Evolutionary conservation across 1,284 basidiomycete species (phyloP).

Genomic region (Ustilago hordei): DNA sequence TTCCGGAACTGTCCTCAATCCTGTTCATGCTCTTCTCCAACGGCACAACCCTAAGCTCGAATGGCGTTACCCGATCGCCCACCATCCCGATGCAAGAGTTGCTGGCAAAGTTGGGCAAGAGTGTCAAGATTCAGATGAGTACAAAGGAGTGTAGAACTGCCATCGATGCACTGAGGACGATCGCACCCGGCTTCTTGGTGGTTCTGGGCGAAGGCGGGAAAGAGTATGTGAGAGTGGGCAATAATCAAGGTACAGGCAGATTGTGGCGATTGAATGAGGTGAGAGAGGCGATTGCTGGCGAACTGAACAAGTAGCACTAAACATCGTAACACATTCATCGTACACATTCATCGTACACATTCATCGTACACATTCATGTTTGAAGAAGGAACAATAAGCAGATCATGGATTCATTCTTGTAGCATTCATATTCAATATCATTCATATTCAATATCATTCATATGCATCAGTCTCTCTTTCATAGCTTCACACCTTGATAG

Average conservation of each 20-base stretch:
- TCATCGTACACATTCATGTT: too few species aligned
- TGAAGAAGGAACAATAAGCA: too few species aligned
- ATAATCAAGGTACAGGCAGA: conserved; percentile 11
- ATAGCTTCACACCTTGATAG: too few species aligned
- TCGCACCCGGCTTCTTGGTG: conserved; percentile 56
- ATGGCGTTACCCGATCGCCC: conserved; percentile 26
- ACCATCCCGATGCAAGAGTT: conserved; percentile 52
- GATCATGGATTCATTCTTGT: background rate
- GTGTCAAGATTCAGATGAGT: conserved; percentile 51
- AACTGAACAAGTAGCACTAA: conserved; percentile 20
- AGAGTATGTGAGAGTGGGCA: conserved; percentile 39
- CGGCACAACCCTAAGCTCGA: conserved; percentile 33
- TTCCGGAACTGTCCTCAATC: conserved; percentile 52
- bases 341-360: too few species aligned
- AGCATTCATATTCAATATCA: background rate
- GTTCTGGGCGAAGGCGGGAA: conserved; percentile 20
- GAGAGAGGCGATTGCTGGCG: conserved; percentile 11
- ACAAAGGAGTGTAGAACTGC: conserved; percentile 42
- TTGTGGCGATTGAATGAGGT: conserved; percentile 39
- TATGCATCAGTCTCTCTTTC: too few species aligned
- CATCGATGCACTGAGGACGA: conserved; percentile 35
- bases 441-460: background rate
- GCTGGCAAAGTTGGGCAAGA: conserved; percentile 35
- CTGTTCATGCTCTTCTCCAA: conserved; percentile 61
- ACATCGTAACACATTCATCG: background rate